A percentile compares a stretch with the other conserved stretches of the same genome.
Evolutionary conservation across 768 basidiomycete species (phyloP).

Genomic region (Royoungia palumana): DNA sequence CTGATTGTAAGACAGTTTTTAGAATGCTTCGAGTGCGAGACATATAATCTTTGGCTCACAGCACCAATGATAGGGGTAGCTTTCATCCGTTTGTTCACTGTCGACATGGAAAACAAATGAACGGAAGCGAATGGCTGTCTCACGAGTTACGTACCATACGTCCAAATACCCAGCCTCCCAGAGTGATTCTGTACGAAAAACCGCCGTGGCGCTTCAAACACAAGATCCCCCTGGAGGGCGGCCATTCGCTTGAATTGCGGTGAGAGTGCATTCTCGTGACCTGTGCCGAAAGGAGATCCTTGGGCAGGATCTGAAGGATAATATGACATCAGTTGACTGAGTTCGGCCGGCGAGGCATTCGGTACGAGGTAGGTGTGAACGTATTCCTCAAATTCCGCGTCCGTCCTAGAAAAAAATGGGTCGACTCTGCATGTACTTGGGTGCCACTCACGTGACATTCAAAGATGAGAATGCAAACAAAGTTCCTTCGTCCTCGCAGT

Average conservation of each 20-base stretch:
- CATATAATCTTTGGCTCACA: slow-evolving; percentile 23
- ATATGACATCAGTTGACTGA: slow-evolving; percentile 26
- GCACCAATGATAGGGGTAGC: slow-evolving; percentile 41
- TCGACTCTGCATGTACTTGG: not conserved
- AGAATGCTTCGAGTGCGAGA: not conserved
- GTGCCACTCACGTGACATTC: slow-evolving; percentile 43
- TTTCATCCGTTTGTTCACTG: slow-evolving; percentile 50
- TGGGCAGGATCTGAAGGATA: slow-evolving; percentile 40
- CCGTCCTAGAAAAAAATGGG: slow-evolving; percentile 15
- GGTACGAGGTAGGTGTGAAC: slow-evolving; percentile 28
- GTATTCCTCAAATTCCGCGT: slow-evolving; percentile 25
- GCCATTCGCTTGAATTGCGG: slow-evolving; percentile 52
- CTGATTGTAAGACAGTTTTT: slow-evolving; percentile 17
- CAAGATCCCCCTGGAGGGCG: slow-evolving; percentile 47
- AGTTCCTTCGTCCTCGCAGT: slow-evolving; percentile 43
- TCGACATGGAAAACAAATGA: no score
- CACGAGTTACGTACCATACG: slow-evolving; percentile 7
- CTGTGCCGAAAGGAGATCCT: slow-evolving; percentile 56
- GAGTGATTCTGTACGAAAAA: slow-evolving; percentile 41
- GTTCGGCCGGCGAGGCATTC: slow-evolving; percentile 18
- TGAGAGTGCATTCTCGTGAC: slow-evolving; percentile 40
- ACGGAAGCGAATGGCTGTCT: not conserved
- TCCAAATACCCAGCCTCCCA: slow-evolving; percentile 41
- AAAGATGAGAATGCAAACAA: slow-evolving; percentile 44
- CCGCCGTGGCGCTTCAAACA: slow-evolving; percentile 49